Evolutionary conservation across 1,284 basidiomycete species (phyloP), one percentile per base, ranked within the genome.

Genomic region (Rhodotorula sp.): DNA sequence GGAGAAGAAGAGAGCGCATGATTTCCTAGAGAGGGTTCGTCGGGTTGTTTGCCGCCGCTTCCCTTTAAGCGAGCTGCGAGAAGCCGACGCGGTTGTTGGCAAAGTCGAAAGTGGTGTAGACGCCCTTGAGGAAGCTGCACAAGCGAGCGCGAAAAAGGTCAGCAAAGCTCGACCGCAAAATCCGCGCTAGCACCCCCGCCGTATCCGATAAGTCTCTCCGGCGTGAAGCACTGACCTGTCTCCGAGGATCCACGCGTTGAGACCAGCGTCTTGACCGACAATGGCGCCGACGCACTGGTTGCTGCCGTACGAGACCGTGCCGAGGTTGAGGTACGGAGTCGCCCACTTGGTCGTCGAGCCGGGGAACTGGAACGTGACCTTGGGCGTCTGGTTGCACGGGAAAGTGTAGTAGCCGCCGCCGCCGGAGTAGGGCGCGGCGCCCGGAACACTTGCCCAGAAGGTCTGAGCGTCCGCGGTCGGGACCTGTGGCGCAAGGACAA

Each of bases 401-500:
- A 78, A 81, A 57, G 78, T 74, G 77, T 81, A 82, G 76, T 82
- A 82, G 34, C 76, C 68, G 62, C 76, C 69, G 15, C 66, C 74
- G 26, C 46, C 56, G 20, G n/a, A 47, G 70, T 80, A 80, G 15
- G 77, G 71, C 0, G 81, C 81, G 57, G 85, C 80, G 62, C 85
- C 85, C 18, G 81, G 79, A 67, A 88, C 80, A 7, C 77, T 69
- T n/a, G 71, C 77, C 80, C 86, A 87, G 76, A 88, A 83, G 43
- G 76, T 71, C 58, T 80, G 68, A 12, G 81, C 82, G 68, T 78
- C 73, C 56, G 62, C 65, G 14, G 78, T 76, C n/a, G 82, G 81
- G 34, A 69, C 80, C 86, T 83, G 79, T 49, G 49, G 20, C 12
- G n/a, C 12, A 34, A 51, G 21, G 31, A 12, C 49, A 8, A 7